phyloP scores from a whole-genome alignment of 106 monocot species.

The Posidonia australis region DNA sequence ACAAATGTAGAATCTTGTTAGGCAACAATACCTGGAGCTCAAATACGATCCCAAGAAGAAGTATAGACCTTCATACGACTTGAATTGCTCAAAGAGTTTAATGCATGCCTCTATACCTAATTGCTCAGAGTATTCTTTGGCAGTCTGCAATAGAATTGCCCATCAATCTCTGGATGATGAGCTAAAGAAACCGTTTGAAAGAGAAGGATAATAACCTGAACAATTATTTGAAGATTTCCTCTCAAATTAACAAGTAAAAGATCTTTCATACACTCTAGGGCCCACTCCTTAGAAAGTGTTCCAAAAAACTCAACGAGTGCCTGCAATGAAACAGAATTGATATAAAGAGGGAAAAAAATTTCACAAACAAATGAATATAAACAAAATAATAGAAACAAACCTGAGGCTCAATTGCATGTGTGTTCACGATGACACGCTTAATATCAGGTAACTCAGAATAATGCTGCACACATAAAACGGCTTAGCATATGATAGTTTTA shows the following conservation, averaged over 20 bases:
- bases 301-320: slow-evolving; percentile 98
- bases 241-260: slow-evolving; percentile 91
- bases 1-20: neutral
- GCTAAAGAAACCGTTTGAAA: neutral
- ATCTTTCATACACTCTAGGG: slow-evolving; percentile 98
- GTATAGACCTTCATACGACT: slow-evolving; percentile 76
- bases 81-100: slow-evolving; percentile 79
- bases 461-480: slow-evolving; percentile 44
- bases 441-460: slow-evolving; percentile 93
- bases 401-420: slow-evolving; percentile 99
- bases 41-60: slow-evolving; percentile 95
- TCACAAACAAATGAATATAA: neutral
- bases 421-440: slow-evolving; percentile 95
- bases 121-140: slow-evolving; percentile 97
- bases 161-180: neutral
- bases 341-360: neutral
- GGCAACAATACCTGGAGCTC: slow-evolving; percentile 72
- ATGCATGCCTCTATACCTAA: slow-evolving; percentile 82
- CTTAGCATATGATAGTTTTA: neutral
- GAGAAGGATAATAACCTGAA: slow-evolving; percentile 48
- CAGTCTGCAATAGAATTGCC: slow-evolving; percentile 37
- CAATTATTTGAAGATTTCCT: slow-evolving; percentile 97
- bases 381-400: slow-evolving; percentile 25
- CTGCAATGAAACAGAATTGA: slow-evolving; percentile 16
- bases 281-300: slow-evolving; percentile 97